A percentile compares a stretch with the other conserved stretches of the same genome.
These are phyloP conservation scores for Exserohilum rostratum DNA, from an alignment of 2,329 filamentous ascomycete species.

Conservation along the genomic window DNA sequence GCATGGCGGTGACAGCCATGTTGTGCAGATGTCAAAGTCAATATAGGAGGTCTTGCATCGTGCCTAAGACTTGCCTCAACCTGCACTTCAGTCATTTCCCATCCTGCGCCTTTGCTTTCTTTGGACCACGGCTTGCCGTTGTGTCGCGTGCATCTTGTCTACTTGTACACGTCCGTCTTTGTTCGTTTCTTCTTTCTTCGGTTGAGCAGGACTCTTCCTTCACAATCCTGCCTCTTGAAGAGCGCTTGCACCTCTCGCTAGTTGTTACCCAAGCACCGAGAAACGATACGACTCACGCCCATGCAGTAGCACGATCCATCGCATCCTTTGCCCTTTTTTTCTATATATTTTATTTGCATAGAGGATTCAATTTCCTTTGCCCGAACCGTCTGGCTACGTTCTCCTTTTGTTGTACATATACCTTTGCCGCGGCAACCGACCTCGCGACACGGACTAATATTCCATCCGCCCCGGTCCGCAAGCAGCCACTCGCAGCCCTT, in stretches of 20 bases:
- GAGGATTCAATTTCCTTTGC: conserved; percentile 27
- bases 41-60: conserved; percentile 44
- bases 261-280: conserved; percentile 19
- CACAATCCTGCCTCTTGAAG: conserved; percentile 14
- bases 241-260: conserved; percentile 12
- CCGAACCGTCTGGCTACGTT: conserved; percentile 44
- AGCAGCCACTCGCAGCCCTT: conserved; percentile 1
- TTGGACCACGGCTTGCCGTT: conserved; percentile 25
- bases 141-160: conserved; percentile 24
- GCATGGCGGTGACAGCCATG: conserved; percentile 26
- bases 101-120: conserved; percentile 19
- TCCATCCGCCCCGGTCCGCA: conserved; percentile 10
- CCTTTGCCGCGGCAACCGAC: conserved; percentile 11
- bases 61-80: conserved; percentile 29
- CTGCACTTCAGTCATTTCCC: conserved; percentile 26
- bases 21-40: conserved; percentile 36
- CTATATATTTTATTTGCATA: conserved; percentile 24
- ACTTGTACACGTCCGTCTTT: conserved; percentile 15
- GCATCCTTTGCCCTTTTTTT: conserved; percentile 19
- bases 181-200: conserved; percentile 25
- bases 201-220: conserved; percentile 44
- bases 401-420: conserved; percentile 25
- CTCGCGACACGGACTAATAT: conserved; percentile 8
- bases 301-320: conserved; percentile 41
- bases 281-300: conserved; percentile 27